A percentile compares a stretch with the other conserved stretches of the same genome.
Evolutionary conservation across 257 asterid species (phyloP).

Genomic region (Lycium barbarum): DNA sequence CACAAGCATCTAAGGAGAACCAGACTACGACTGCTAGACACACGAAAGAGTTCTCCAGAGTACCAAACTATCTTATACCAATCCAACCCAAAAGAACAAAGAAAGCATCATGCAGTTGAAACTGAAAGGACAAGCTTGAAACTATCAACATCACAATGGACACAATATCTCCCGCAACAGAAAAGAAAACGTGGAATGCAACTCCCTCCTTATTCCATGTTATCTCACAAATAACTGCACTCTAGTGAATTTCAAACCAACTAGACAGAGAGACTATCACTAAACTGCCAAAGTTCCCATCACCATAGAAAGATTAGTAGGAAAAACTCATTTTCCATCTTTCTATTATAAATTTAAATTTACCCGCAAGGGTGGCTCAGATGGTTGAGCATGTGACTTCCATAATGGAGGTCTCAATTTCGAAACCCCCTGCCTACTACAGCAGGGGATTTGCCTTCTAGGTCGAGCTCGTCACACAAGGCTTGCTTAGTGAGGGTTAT

Average conservation of each 20-base stretch:
- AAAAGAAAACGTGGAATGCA: neutral
- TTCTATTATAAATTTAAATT: too few relatives aligned
- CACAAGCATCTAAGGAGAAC: slow-evolving; percentile 7
- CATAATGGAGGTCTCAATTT: too few relatives aligned
- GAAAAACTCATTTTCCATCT: neutral
- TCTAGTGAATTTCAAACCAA: neutral
- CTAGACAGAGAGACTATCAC: neutral
- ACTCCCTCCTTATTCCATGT: slow-evolving; percentile 22
- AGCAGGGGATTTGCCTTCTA: too few relatives aligned
- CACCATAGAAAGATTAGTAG: slow-evolving; percentile 4
- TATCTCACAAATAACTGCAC: slow-evolving; percentile 2
- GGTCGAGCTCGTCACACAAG: too few relatives aligned
- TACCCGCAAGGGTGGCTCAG: too few relatives aligned
- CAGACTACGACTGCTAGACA: neutral
- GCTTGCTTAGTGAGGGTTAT: too few relatives aligned
- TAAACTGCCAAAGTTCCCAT: slow-evolving; percentile 2
- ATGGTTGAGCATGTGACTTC: too few relatives aligned
- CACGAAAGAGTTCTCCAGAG: slow-evolving; percentile 3
- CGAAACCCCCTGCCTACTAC: too few relatives aligned
- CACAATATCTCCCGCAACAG: neutral
- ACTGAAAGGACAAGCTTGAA: slow-evolving; percentile 26
- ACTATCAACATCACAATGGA: slow-evolving; percentile 12
- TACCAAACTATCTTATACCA: slow-evolving; percentile 1
- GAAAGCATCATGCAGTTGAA: neutral
- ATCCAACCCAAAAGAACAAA: neutral